Evolutionary conservation across 1,139 yeast genomes (phyloP), one percentile per base, ranked within the genome.

Genomic region (Suhomyces coccinellae): DNA sequence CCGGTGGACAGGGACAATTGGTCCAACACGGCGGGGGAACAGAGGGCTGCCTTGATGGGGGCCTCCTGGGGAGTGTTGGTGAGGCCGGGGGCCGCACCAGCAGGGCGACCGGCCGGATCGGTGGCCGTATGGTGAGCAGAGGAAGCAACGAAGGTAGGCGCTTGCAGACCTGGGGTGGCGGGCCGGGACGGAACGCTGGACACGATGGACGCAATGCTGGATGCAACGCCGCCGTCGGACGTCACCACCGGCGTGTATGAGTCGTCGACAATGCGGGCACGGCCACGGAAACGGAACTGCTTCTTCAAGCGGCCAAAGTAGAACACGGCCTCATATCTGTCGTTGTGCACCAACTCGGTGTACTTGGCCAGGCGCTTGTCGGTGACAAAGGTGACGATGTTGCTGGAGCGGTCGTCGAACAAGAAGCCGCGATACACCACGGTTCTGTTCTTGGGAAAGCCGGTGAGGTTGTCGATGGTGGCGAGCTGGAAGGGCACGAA

Each of bases 401-500:
- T 88, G 35, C 85, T 83, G 46, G 79, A 73, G 50, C 76, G 78
- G 58, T 87, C 87, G 58, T 81, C 74, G 58, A 87, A 88, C 38
- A 88, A 66, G 66, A 87, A 88, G 12, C 91, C 95, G 43, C 96
- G 75, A 55, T 73, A 80, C 12, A 87, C 81, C 51, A 88, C 79
- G 0, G 95, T 85, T 53, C 96, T 69, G 43, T 78, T 85, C 53
- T 68, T 77, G 13, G 87, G 96, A 57, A 67, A 69, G n/a, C 81
- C 82, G 32, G 67, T 62, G 14, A 57, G 51, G 9, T 55, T 40
- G 52, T 83, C 87, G 34, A 85, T 79, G 12, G 93, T 86, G 43
- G 89, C 82, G 43, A 87, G 77, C 52, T 85, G 85, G 55, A 87
- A 85, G 2, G 85, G 66, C 39, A 75, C 71, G 52, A 83, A 84